Percentiles rank a stretch among this genome's conserved stretches.
Evolutionary conservation across 2,329 filamentous ascomycete species (phyloP).

Genomic region (Didymella keratinophila): DNA sequence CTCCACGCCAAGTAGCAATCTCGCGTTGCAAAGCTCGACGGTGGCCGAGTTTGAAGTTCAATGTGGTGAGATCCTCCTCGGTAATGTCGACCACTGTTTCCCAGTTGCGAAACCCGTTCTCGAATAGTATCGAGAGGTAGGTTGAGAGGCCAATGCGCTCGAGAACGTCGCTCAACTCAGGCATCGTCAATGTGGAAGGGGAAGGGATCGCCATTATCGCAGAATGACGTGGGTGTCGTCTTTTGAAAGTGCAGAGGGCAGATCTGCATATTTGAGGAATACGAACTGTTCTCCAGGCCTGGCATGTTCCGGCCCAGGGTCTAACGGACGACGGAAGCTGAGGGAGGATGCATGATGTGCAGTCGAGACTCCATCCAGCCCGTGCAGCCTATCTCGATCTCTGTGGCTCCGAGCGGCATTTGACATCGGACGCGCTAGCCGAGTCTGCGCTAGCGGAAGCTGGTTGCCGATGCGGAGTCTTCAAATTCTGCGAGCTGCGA

Average conservation of each 20-base stretch:
- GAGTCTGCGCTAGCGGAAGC: slow-evolving; percentile 1
- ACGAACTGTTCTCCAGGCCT: slow-evolving; percentile 21
- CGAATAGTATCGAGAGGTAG: slow-evolving; percentile 39
- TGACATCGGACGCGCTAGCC: slow-evolving; percentile 2
- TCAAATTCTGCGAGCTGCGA: slow-evolving; percentile 4
- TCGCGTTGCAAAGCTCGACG: slow-evolving; percentile 51
- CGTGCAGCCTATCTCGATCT: slow-evolving; percentile 7
- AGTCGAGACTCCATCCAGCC: slow-evolving; percentile 16
- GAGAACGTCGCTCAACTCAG: slow-evolving; percentile 41
- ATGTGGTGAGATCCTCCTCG: slow-evolving; percentile 48
- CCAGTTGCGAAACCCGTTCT: slow-evolving; percentile 51
- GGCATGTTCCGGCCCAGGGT: slow-evolving; percentile 25
- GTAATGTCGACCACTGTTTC: slow-evolving; percentile 52
- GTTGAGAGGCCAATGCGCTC: slow-evolving; percentile 41
- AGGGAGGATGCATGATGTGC: slow-evolving; percentile 23
- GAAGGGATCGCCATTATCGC: slow-evolving; percentile 36
- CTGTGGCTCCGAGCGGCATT: neutral
- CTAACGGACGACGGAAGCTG: slow-evolving; percentile 22
- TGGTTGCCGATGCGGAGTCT: slow-evolving; percentile 5
- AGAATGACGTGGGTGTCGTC: slow-evolving; percentile 32
- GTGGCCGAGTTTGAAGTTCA: slow-evolving; percentile 53
- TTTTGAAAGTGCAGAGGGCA: slow-evolving; percentile 20
- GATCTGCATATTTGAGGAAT: slow-evolving; percentile 32
- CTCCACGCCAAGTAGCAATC: slow-evolving; percentile 48
- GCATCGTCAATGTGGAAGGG: slow-evolving; percentile 29